Evolutionary conservation across 148 eudicot species (phyloP), one percentile per base, ranked within the genome.

Genomic region (Talinum fruticosum): DNA sequence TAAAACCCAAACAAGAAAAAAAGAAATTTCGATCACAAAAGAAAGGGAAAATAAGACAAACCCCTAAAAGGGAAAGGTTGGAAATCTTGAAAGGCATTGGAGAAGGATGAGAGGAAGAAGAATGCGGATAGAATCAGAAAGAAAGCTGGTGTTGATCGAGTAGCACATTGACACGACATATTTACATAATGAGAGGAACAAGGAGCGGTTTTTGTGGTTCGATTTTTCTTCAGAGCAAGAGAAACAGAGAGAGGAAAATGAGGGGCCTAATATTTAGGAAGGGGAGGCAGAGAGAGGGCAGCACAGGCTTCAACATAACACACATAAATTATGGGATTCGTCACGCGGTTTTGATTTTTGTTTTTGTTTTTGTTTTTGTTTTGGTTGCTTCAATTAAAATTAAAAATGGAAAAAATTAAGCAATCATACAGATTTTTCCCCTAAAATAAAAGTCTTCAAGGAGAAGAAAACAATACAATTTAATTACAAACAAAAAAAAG

Each of bases 31-130:
- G 33, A 64, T 61, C 8, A 28, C 10, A 73, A 41, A 14, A 41
- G 18, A 49, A 44, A 24, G 61, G 24, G 34, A 36, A 18, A 34
- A 7, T 0, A 10, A 59, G 19, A 69, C 71, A 74, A 59, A 82
- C 84, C 84, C n/a, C 15, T 70, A 66, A 68, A 73, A 32, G 71
- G n/a, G n/a, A 77, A 59, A 77, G 71, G 26, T 54, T 62, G 78
- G 1, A 28, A 67, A 74, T 78, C 75, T 26, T 33, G 75, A 62
- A 32, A 23, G 4, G 84, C 78, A 73, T 53, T 32, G 30, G 81
- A 36, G 37, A 14, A 81, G 28, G 74, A 67, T 1, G 15, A 19
- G 18, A 62, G 5, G 35, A 66, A 67, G 70, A 73, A 65, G 37
- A 77, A 70, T 8, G 73, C 19, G 30, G 45, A 72, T 68, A 77